Evolutionary conservation across 352 stramenopile genomes (phyloP), one percentile per base, ranked within the genome.

Genomic region (Globisporangium alternatum): DNA sequence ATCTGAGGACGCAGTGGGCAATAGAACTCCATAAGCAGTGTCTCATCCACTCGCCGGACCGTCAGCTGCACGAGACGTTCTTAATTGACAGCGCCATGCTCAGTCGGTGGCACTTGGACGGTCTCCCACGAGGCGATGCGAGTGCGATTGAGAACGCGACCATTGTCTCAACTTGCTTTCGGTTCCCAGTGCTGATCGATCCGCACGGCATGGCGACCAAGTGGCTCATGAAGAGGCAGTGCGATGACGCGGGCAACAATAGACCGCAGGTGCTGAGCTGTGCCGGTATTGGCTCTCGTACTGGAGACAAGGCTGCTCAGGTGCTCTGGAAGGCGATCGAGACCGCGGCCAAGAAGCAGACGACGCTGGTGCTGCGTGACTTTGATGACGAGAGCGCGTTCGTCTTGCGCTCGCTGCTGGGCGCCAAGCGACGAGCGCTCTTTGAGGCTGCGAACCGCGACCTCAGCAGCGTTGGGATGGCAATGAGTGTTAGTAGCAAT

Each of bases 181-280:
- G 70, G 6, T 69, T 80, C 4, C 83, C 85, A 5, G 37, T 91
- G 0, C 15, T 94, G 1, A 72, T 94, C 21, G 83, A 94, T 59
- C 83, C 83, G 7, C 68, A 82, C n/a, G 62, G 69, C 6, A 67
- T 91, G 28, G 81, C 78, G 15, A 71, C 55, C 2, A 64, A 76
- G 1, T 92, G 85, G 85, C 47, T 94, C 17, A n/a, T 48, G 43
- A 48, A 21, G 9, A 78, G 67, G 48, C 69, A 70, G 35, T 71
- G 81, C 5, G 43, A n/a, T 4, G 63, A 84, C 3, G 47, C 64
- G 15, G 31, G 45, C 10, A 48, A 45, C 3, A 62, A 53, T 28
- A 28, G 25, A 22, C 47, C 54, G 0, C 47, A 56, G 19, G 28
- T 55, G 37, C 19, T 68, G 8, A 48, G 37, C 47, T 64, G 56